Evolutionary conservation across 1,284 basidiomycete genomes (phyloP).

Genomic region (Ganoderma multipileum): DNA sequence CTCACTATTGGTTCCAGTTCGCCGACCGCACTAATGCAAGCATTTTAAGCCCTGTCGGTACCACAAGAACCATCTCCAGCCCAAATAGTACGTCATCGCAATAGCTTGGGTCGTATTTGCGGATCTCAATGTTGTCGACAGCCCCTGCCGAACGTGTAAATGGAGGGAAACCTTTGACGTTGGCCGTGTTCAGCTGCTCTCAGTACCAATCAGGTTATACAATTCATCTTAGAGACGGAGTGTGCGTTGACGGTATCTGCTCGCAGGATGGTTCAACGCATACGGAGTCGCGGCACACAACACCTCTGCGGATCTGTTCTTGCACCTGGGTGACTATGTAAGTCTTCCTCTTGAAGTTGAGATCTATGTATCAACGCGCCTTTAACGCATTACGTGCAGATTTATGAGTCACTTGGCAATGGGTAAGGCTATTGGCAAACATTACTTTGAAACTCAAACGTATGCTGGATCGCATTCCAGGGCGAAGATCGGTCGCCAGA

Average conservation of each 20-base stretch:
- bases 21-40: slow-evolving; percentile 59
- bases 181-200: slow-evolving; percentile 69
- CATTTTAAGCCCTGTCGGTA: slow-evolving; percentile 55
- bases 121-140: slow-evolving; percentile 27
- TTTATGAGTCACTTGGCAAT: slow-evolving; percentile 58
- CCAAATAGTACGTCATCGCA: slow-evolving; percentile 48
- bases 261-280: slow-evolving; percentile 69
- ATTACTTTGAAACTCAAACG: not conserved
- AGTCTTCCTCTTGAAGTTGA: slow-evolving; percentile 14
- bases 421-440: slow-evolving; percentile 42
- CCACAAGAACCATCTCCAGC: slow-evolving; percentile 55
- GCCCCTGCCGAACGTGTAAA: slow-evolving; percentile 60
- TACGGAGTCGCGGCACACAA: slow-evolving; percentile 67
- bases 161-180: slow-evolving; percentile 57
- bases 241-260: not conserved
- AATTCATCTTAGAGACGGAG: not conserved
- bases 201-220: slow-evolving; percentile 54
- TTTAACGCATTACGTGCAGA: slow-evolving; percentile 38
- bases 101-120: not conserved
- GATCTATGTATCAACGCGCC: accelerated
- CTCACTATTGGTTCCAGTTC: slow-evolving; percentile 67
- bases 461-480: slow-evolving; percentile 34
- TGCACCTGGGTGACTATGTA: slow-evolving; percentile 74
- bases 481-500: slow-evolving; percentile 53
- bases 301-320: slow-evolving; percentile 62